Percentiles rank a stretch among this genome's conserved stretches.
phyloP scores from a whole-genome alignment of 257 asterid genomes.

The Buddleja alternifolia region DNA sequence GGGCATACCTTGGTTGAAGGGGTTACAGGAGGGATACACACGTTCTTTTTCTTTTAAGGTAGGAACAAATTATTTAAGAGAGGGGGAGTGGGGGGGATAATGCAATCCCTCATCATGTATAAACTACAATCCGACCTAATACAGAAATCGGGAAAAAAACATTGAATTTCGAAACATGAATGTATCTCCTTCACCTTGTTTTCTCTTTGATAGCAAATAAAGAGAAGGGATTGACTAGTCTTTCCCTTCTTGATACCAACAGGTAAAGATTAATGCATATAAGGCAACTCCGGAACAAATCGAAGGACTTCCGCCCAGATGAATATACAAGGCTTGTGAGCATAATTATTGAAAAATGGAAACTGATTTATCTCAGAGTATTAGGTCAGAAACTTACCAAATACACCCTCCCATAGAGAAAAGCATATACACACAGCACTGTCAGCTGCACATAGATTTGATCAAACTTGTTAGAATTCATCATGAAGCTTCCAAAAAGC shows the following conservation, averaged over 20 bases:
- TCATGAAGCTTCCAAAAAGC: neutral
- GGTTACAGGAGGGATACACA: neutral
- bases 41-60: neutral
- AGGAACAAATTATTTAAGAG: neutral
- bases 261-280: too few relatives aligned
- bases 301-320: conserved; percentile 12
- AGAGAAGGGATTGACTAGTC: conserved; percentile 8
- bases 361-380: conserved; percentile 10
- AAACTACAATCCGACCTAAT: neutral
- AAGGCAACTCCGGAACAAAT: conserved; percentile 19
- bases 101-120: neutral
- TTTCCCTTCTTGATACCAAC: neutral
- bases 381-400: conserved; percentile 61
- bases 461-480: conserved; percentile 24
- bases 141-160: neutral
- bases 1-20: neutral
- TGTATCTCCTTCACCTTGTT: neutral
- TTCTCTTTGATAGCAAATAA: conserved; percentile 5
- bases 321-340: conserved; percentile 18
- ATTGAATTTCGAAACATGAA: neutral
- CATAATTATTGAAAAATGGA: conserved; percentile 1
- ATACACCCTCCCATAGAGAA: conserved; percentile 94
- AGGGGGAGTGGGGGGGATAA: neutral
- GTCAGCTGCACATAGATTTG: conserved; percentile 76
- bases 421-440: conserved; percentile 80